Percentiles rank a stretch among this genome's conserved stretches.
Conservation (phyloP, 768 basidiomycete species). For the Mrakia gelida region DNA sequence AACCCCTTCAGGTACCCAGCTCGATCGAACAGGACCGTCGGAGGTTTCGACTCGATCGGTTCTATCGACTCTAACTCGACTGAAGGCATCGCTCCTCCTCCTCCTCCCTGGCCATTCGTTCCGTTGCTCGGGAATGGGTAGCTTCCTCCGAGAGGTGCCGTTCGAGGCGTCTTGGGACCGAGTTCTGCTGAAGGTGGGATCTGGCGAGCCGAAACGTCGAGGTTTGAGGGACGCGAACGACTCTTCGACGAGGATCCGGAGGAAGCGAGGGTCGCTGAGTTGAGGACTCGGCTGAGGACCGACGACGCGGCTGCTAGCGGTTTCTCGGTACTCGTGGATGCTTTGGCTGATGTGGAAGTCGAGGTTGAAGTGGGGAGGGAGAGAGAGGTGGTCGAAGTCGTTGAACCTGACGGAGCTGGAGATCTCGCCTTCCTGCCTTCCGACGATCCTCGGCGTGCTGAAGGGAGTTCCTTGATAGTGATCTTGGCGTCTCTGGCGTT, state of each 20-base stretch:
- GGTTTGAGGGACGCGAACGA: neutral
- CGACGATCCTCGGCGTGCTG: neutral
- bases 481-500: conserved; percentile 21
- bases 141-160: neutral
- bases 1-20: neutral
- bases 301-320: conserved; percentile 20
- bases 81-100: neutral
- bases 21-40: conserved; percentile 25
- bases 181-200: neutral
- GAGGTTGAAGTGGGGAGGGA: neutral
- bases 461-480: neutral
- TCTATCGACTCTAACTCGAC: conserved; percentile 33
- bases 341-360: neutral
- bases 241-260: neutral
- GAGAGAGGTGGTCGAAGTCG: neutral
- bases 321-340: neutral
- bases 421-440: neutral
- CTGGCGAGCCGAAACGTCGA: neutral
- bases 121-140: conserved; percentile 1
- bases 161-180: neutral
- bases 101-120: neutral
- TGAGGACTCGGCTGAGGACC: conserved; percentile 23
- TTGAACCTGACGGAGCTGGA: neutral
- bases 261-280: conserved; percentile 2
- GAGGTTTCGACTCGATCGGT: conserved; percentile 26